Evolutionary conservation across 768 basidiomycete species (phyloP), one percentile per base, ranked within the genome.

Genomic region (Holtermanniella nyarrowii): DNA sequence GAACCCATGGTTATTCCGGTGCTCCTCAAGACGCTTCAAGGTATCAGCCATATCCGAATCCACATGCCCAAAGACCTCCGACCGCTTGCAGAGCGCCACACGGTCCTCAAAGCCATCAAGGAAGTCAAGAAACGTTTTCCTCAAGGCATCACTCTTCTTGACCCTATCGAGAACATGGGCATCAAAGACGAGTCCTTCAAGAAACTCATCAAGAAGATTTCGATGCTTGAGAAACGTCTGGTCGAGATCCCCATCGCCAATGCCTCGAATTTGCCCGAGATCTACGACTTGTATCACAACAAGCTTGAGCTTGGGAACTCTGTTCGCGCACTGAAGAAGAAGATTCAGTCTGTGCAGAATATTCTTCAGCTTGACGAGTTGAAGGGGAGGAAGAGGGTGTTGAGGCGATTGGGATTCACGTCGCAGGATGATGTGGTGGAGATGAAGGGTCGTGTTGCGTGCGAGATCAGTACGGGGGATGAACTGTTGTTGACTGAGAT

Each of bases 391-490:
- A 97, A 97, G 72, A 86, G 93, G 21, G 91, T 95, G 0, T 77
- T 97, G 23, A 80, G 95, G 27, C 80, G 95, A 26, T 74, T 99
- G 4, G 91, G 85, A 0, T 97, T 97, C 76, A 91, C 89, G 2
- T 84, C 79, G 13, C 69, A 82, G 10, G 79, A 83, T 0, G 93
- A 97, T 70, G 95, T 97, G 52, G 88, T 97, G 20, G 95, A 97
- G 68, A 82, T 90, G 79, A 99, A 99, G 74, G 95, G 95, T 0
- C 78, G 95, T 37, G 93, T 99, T 1, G 95, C 95, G 16, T 99
- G 95, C 69, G 95, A 99, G 73, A 97, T 99, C 72, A 89, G 86
- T 67, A 84, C 90, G 1, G 95, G 95, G 5, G 95, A 99, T 65
- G 95, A 99, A 73, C 74, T 99, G 47, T 77, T 99, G 26, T 77